Evolutionary conservation across 768 basidiomycete species (phyloP).

Genomic region (Galerina sulciceps): DNA sequence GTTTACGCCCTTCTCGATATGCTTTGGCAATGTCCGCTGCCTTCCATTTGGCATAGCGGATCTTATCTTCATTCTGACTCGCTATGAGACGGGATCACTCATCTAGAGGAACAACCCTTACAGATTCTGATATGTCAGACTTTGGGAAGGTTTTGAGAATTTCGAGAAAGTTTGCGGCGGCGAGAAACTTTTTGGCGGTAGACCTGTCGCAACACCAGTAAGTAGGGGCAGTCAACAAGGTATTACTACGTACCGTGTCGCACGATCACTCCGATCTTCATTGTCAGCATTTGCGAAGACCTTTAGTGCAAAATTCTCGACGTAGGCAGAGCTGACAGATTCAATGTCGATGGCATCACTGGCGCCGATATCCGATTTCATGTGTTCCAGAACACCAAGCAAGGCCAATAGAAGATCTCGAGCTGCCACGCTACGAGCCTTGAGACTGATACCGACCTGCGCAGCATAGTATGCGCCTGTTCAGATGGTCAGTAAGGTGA

Average conservation of each 20-base stretch:
- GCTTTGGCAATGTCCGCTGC: slow-evolving; percentile 95
- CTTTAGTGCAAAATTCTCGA: slow-evolving; percentile 93
- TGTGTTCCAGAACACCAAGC: slow-evolving; percentile 75
- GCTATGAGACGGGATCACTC: slow-evolving; percentile 2
- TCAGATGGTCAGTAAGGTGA: slow-evolving; percentile 8
- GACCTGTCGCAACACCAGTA: slow-evolving; percentile 47
- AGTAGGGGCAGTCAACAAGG: not conserved
- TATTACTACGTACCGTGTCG: slow-evolving; percentile 62
- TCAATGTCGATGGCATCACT: slow-evolving; percentile 87
- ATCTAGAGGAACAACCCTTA: slow-evolving; percentile 32
- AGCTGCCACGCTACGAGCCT: slow-evolving; percentile 65
- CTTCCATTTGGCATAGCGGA: slow-evolving; percentile 97
- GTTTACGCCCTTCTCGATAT: slow-evolving; percentile 89
- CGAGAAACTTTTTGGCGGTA: slow-evolving; percentile 94
- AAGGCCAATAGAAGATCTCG: slow-evolving; percentile 74
- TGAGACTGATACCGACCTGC: slow-evolving; percentile 80
- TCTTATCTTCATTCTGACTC: slow-evolving; percentile 79
- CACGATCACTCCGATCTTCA: slow-evolving; percentile 81
- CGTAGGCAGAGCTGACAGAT: slow-evolving; percentile 80
- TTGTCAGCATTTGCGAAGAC: slow-evolving; percentile 91
- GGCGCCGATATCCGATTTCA: slow-evolving; percentile 75
- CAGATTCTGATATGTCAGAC: slow-evolving; percentile 58
- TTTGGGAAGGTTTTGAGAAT: slow-evolving; percentile 79
- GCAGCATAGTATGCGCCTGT: slow-evolving; percentile 91
- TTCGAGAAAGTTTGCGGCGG: slow-evolving; percentile 94